Percentiles rank a stretch among this genome's conserved stretches.
phyloP scores from a whole-genome alignment of 345 rosid species.

The Brassica incana region DNA sequence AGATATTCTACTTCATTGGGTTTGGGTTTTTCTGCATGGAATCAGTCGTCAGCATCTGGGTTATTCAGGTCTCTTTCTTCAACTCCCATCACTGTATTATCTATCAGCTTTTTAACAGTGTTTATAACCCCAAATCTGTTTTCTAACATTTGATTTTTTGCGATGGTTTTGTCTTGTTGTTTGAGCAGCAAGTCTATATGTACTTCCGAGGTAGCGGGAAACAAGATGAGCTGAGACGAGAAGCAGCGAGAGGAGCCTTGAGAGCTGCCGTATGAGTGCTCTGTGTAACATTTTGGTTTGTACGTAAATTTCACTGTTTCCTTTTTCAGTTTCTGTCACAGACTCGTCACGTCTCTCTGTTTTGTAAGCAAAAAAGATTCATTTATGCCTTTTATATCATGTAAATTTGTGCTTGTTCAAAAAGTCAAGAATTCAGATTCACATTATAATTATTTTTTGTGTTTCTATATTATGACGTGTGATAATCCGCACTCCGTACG shows the following conservation, averaged over 20 bases:
- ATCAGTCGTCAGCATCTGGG: constrained; percentile 84
- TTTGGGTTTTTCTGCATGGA: constrained; percentile 70
- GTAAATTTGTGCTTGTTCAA: no score
- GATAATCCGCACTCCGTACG: no score
- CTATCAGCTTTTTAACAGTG: neutral
- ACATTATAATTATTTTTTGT: no score
- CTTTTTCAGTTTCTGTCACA: no score
- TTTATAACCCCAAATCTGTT: neutral
- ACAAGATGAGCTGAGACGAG: constrained; percentile 57
- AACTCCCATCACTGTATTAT: constrained; percentile 1
- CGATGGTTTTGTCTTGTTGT: neutral
- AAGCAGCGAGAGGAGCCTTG: constrained; percentile 57
- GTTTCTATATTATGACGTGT: no score
- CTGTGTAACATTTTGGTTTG: constrained; percentile 23
- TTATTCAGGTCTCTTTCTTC: constrained; percentile 65
- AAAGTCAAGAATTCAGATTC: no score
- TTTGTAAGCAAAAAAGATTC: no score
- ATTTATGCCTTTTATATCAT: no score
- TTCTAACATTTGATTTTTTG: neutral
- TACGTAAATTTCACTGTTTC: constrained; percentile 10
- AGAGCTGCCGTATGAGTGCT: constrained; percentile 62
- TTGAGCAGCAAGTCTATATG: constrained; percentile 74
- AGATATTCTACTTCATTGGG: constrained; percentile 89
- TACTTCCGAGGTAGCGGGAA: constrained; percentile 81
- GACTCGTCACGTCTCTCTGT: no score